phyloP scores from a whole-genome alignment of 805 yeast species.

The Hanseniaspora valbyensis region DNA sequence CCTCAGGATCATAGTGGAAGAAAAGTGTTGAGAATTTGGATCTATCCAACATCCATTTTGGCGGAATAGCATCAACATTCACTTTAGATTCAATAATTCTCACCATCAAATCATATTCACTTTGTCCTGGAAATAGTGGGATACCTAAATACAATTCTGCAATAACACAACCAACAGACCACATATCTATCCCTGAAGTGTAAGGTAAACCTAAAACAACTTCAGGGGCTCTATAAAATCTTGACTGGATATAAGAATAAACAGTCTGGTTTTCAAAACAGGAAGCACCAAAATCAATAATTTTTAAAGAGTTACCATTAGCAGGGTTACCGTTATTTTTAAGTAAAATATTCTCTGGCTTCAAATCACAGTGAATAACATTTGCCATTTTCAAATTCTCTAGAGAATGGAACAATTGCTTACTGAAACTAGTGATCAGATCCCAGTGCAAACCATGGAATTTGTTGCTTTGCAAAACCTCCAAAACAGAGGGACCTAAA shows the following conservation, averaged over 20 bases:
- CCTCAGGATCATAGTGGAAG: conserved; percentile 23
- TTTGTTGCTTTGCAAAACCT: conserved; percentile 81
- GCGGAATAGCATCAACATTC: conserved; percentile 54
- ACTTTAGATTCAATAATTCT: conserved; percentile 59
- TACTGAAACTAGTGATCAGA: conserved; percentile 64
- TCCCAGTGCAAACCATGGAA: conserved; percentile 80
- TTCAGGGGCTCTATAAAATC: conserved; percentile 92
- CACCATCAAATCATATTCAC: conserved; percentile 81
- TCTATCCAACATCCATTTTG: conserved; percentile 92
- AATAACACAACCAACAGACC: conserved; percentile 92
- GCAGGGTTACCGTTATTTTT: conserved; percentile 63
- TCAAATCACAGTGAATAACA: conserved; percentile 89
- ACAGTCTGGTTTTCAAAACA: conserved; percentile 84
- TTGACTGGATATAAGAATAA: conserved; percentile 82
- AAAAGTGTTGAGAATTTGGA: conserved; percentile 74
- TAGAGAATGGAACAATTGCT: conserved; percentile 71
- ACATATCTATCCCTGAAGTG: conserved; percentile 87
- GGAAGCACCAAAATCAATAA: conserved; percentile 93
- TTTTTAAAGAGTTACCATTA: conserved; percentile 34
- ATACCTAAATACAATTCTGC: conserved; percentile 85
- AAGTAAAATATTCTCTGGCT: conserved; percentile 86
- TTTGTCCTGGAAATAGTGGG: conserved; percentile 88
- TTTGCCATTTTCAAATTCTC: conserved; percentile 70
- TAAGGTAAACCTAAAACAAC: conserved; percentile 86
- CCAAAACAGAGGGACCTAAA: conserved; percentile 77